Evolutionary conservation across 1,284 basidiomycete genomes (phyloP).

Genomic region (Cryptococcus depauperatus): DNA sequence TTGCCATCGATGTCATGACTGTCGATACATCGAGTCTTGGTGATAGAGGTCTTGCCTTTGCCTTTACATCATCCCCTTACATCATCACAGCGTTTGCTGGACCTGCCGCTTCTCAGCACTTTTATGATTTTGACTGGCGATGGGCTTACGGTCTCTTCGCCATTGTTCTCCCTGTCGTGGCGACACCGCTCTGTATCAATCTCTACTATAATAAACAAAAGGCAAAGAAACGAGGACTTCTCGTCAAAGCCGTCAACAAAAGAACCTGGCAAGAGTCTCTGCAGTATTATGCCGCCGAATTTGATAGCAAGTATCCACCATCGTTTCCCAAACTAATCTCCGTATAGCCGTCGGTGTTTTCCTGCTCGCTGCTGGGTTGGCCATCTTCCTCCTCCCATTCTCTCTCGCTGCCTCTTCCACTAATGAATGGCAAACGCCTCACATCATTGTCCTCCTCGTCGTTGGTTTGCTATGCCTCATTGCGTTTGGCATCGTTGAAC

Average conservation of each 20-base stretch:
- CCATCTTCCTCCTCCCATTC: slow-evolving; percentile 44
- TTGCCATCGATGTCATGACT: slow-evolving; percentile 44
- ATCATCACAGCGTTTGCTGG: slow-evolving; percentile 46
- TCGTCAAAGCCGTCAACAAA: slow-evolving; percentile 11
- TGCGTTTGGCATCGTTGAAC: slow-evolving; percentile 39
- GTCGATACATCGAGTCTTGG: slow-evolving; percentile 43
- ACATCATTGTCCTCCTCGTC: slow-evolving; percentile 44
- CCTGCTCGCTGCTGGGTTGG: slow-evolving; percentile 37
- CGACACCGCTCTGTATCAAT: slow-evolving; percentile 22
- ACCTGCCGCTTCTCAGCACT: slow-evolving; percentile 31
- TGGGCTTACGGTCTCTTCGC: slow-evolving; percentile 45
- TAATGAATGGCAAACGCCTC: slow-evolving; percentile 31
- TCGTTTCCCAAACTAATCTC: not conserved
- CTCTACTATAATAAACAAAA: slow-evolving; percentile 30
- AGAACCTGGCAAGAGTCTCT: slow-evolving; percentile 22
- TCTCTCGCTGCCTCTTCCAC: slow-evolving; percentile 33
- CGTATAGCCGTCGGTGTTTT: slow-evolving; percentile 39
- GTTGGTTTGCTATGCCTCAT: slow-evolving; percentile 39
- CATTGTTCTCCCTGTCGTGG: slow-evolving; percentile 42
- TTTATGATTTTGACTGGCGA: slow-evolving; percentile 39
- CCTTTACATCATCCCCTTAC: slow-evolving; percentile 44
- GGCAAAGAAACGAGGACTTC: slow-evolving; percentile 19
- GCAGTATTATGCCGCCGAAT: slow-evolving; percentile 37
- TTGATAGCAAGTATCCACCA: slow-evolving; percentile 21
- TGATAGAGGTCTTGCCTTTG: slow-evolving; percentile 44